phyloP scores from a whole-genome alignment of 768 basidiomycete species.

The Lactarius sanguifluus region DNA sequence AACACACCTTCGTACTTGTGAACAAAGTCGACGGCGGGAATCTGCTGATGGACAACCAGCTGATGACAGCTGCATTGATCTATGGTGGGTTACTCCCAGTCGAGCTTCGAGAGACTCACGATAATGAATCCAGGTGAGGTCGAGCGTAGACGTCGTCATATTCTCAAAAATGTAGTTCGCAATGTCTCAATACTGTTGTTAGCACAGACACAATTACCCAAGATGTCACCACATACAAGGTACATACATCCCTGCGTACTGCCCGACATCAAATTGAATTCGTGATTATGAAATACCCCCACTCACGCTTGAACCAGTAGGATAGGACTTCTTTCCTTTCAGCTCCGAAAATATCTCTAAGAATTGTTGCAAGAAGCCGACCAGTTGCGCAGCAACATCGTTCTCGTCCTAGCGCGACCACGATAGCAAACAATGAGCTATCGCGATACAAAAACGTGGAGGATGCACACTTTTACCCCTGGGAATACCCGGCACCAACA shows the following conservation, averaged over 20 bases:
- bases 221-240: constrained; percentile 51
- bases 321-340: constrained; percentile 67
- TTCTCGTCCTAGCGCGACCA: constrained; percentile 45
- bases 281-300: not conserved
- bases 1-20: constrained; percentile 71
- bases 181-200: constrained; percentile 48
- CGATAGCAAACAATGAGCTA: not conserved
- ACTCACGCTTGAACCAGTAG: constrained; percentile 74
- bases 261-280: constrained; percentile 2
- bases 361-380: constrained; percentile 73
- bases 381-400: constrained; percentile 54
- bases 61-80: constrained; percentile 48
- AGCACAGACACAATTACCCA: not conserved
- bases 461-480: constrained; percentile 46
- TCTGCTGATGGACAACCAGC: constrained; percentile 65
- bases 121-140: constrained; percentile 72
- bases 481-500: constrained; percentile 76
- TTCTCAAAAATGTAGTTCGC: constrained; percentile 72
- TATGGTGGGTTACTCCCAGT: not conserved
- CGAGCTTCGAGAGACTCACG: constrained; percentile 44
- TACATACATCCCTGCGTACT: constrained; percentile 76
- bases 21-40: constrained; percentile 73
- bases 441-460: not conserved
- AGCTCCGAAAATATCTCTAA: constrained; percentile 71
- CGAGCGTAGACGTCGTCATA: constrained; percentile 42